Base-by-base conservation (phyloP, 1,284 basidiomycete species). In the Tilletia indica region DNA sequence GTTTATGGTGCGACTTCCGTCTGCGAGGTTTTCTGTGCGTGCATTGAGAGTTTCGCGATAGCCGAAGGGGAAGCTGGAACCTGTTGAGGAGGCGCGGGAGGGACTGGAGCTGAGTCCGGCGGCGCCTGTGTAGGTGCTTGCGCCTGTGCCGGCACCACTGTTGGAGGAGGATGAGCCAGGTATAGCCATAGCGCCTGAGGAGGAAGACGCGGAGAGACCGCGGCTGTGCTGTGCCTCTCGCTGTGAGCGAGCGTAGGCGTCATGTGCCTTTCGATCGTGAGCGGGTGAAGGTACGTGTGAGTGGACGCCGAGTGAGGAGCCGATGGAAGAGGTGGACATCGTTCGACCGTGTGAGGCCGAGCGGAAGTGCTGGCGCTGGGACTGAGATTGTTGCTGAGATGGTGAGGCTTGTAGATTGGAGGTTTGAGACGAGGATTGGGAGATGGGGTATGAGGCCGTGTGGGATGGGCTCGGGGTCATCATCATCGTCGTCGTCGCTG, bases 1-100 rank as follows among this genome's bases (percentile, higher is more conserved):
- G 68, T 84, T 84, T 72, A 84, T 78, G 68, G 82, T 77, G 0
- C 78, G 69, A 0, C 80, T 80, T 5, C 82, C 82, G 68, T 84
- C 82, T 21, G 76, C 77, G 45, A 82, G 69, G 42, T 81, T 74
- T 64, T 68, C 72, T 36, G 78, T 78, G 63, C 77, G 74, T n/a
- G 82, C 82, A 68, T 84, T 72, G 19, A 84, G 76, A 5, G 82
- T 82, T 61, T 84, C 82, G 25, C 74, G 76, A 67, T 71, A 71
- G 56, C 38, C 21, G 47, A 42, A 64, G 38, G 66, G 25, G 42
- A 68, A 48, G 42, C 42, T 21, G 36, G 8, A 16, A 3, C 14
- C 61, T 38, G 61, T 38, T 5, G 42, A 45, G 9, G 42, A 45
- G 42, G 42, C 6, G 42, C 42, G 42, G 42, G 42, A 45, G 11